phyloP scores from a whole-genome alignment of 305 asterid species.

The Solanum hybrid region DNA sequence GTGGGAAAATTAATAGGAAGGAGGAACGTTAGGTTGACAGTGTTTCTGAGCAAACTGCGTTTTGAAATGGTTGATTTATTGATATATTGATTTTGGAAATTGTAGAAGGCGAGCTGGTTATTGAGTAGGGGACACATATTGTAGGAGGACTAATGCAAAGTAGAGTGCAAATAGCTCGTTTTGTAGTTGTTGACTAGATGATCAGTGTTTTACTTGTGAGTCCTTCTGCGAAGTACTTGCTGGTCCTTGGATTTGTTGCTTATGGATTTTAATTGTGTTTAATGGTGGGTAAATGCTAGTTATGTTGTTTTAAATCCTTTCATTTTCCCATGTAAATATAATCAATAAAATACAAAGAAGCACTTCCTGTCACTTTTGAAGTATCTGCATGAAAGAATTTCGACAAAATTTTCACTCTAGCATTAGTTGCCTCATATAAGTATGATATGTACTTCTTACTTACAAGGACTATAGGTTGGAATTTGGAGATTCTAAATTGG shows the following conservation, averaged over 20 bases:
- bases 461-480: not conserved
- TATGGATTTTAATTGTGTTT: not conserved
- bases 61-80: not conserved
- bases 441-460: not conserved
- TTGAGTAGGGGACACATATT: not conserved
- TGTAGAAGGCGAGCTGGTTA: not conserved
- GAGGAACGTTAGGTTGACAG: not conserved
- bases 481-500: not conserved
- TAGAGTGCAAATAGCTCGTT: not conserved
- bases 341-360: not conserved
- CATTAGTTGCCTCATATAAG: not conserved
- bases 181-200: not conserved
- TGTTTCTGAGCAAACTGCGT: not conserved
- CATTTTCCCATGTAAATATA: not conserved
- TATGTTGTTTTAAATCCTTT: not conserved
- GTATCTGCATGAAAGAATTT: not conserved
- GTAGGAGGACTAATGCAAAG: not conserved
- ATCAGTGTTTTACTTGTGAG: not conserved
- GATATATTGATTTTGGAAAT: not conserved
- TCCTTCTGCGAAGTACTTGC: not conserved
- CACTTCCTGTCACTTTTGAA: not conserved
- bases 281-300: not conserved
- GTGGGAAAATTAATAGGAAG: not conserved
- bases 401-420: not conserved
- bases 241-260: not conserved